Evolutionary conservation across 305 asterid genomes (phyloP), one percentile per base, ranked within the genome.

Genomic region (Fraxinus velutina): DNA sequence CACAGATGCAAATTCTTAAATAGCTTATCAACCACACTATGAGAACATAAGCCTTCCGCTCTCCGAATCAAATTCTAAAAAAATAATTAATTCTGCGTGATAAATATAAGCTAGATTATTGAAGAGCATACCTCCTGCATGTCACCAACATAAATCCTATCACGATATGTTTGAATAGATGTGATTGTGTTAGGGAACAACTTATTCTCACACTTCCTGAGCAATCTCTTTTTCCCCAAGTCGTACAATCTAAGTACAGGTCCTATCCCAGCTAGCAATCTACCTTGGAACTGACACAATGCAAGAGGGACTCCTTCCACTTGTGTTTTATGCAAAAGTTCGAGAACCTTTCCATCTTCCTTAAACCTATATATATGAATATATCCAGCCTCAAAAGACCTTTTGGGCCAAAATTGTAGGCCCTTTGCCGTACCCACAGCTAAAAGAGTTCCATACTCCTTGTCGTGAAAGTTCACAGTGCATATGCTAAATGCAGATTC

Each of bases 381-480:
- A 87, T 86, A 94, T 52, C 94, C 99, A 60, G 97, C 96, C 84
- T 93, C 98, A 50, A 89, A 89, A 33, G 98, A 86, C 83, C 92
- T 87, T 87, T 90, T 96, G 86, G 99, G 99, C 96, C 90, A 92
- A 85, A 93, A 93, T 80, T 93, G 97, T 36, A 96, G 93, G 72
- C 99, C 98, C 90, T 93, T 94, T 42, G 95, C 98, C n/a, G 99
- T 94, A 47, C 98, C 99, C 73, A 94, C 98, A 80, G 96, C 97
- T 83, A 94, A 88, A 84, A 96, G 94, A 78, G 98, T 88, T 84
- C 98, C 98, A 79, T 93, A 90, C 85, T 94, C 98, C 89, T 94
- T 96, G 83, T 94, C 99, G 77, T 93, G 98, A 88, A 96, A 94
- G 87, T 94, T 93, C 62, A 96, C 98, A 5, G 95, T 93, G 89